Percentiles rank a stretch among this genome's conserved stretches.
phyloP scores from a whole-genome alignment of 345 rosid genomes.

The Brassica juncea region DNA sequence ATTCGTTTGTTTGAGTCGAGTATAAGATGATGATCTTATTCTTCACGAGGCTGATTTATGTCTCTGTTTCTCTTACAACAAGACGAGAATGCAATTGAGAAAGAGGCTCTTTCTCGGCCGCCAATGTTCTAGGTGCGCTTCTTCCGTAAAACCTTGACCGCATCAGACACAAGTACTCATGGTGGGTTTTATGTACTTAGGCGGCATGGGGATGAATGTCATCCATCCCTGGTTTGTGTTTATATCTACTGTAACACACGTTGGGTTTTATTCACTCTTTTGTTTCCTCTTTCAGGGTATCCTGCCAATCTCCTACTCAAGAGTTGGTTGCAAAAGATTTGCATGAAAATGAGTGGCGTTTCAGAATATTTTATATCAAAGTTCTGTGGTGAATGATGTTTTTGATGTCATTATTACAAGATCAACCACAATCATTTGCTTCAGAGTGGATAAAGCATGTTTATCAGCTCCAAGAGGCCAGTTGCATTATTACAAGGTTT shows the following conservation, averaged over 20 bases:
- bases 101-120: no score
- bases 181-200: slow-evolving; percentile 70
- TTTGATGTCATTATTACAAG: no score
- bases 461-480: slow-evolving; percentile 54
- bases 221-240: slow-evolving; percentile 68
- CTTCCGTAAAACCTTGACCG: no score
- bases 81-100: slow-evolving; percentile 36
- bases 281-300: slow-evolving; percentile 40
- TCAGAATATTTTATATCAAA: no score
- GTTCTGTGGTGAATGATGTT: no score
- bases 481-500: slow-evolving; percentile 82
- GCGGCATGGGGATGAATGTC: slow-evolving; percentile 83
- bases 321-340: no score
- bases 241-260: no score
- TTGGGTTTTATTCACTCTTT: no score
- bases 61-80: slow-evolving; percentile 40
- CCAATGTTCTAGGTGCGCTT: no score
- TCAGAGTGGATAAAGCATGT: no score
- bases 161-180: slow-evolving; percentile 73
- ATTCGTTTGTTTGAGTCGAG: neutral
- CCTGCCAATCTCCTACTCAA: slow-evolving; percentile 49
- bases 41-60: neutral
- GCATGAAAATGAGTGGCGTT: no score
- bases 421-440: no score
- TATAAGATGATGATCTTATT: neutral